phyloP scores from a whole-genome alignment of 2,329 filamentous ascomycete genomes.

The Orbilia oligospora region DNA sequence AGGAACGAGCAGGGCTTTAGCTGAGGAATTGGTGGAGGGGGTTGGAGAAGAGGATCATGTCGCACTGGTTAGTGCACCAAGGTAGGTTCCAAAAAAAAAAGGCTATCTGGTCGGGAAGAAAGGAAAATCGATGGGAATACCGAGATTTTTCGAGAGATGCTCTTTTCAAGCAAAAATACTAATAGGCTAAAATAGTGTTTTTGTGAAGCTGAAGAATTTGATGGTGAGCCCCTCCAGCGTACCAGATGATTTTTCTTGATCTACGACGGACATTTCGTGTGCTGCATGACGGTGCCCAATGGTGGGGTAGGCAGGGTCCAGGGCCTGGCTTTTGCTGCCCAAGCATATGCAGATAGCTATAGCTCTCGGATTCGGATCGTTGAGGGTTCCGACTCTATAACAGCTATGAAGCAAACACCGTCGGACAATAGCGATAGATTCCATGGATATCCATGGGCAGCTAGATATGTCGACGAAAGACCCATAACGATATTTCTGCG shows the following conservation, averaged over 20 bases:
- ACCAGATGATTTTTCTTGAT: slow-evolving; percentile 5
- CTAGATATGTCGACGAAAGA: background rate
- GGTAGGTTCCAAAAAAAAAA: slow-evolving; percentile 43
- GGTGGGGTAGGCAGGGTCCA: slow-evolving; percentile 35
- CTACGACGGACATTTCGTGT: slow-evolving; percentile 26
- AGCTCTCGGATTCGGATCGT: slow-evolving; percentile 56
- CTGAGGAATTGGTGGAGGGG: slow-evolving; percentile 76
- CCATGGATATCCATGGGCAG: slow-evolving; percentile 9
- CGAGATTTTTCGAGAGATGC: slow-evolving; percentile 18
- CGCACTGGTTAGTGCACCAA: slow-evolving; percentile 56
- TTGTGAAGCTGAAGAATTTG: slow-evolving; percentile 81
- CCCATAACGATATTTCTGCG: slow-evolving; percentile 43
- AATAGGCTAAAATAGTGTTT: slow-evolving; percentile 72
- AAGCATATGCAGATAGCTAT: slow-evolving; percentile 31
- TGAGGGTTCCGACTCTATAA: slow-evolving; percentile 40
- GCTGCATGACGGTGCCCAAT: slow-evolving; percentile 45
- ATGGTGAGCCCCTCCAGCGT: slow-evolving; percentile 68
- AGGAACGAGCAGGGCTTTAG: slow-evolving; percentile 77
- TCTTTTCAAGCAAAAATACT: slow-evolving; percentile 1
- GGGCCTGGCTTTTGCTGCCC: background rate
- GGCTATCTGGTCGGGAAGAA: background rate
- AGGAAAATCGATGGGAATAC: slow-evolving; percentile 16
- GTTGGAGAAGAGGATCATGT: slow-evolving; percentile 74
- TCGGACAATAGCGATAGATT: slow-evolving; percentile 7
- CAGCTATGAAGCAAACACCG: background rate